Base-by-base conservation (phyloP, 2,329 filamentous ascomycete species). In the Trichophyton mentagrophytes region DNA sequence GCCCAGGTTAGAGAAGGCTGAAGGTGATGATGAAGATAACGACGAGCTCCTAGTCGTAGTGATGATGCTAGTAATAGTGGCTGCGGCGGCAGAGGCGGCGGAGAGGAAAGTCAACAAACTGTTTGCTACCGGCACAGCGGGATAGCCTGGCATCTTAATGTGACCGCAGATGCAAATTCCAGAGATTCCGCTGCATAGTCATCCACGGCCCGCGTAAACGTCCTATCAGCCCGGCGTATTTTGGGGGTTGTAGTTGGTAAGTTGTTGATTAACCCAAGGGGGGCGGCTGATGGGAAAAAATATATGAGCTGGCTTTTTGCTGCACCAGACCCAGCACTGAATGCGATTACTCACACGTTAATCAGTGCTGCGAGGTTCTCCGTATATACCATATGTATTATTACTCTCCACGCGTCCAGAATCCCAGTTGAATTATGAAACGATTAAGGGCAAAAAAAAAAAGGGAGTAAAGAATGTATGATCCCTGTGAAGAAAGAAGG, bases 101-200 rank as follows among this genome's bases (percentile, higher is more conserved):
- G 49, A 25, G 13, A 27, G 33, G 6, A 27, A 9, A 55, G 49
- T 27, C 49, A 55, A 55, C 49, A 55, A 55, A 55, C 49, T 36
- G 49, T 55, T 55, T 55, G 49, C 49, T 55, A 55, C 30, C 49
- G 25, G n/a, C 49, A n/a, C 49, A 36, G 49, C 49, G 25, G 49
- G 15, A 55, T 55, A 55, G 49, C 27, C 33, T 55, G 30, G 49
- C 49, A 55, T 55, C 13, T 55, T 55, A 55, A n/a, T 22, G 47
- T 53, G 13, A 36, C 49, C 25, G 49, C 49, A 55, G 30, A n/a
- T 27, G 49, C 30, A 55, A 36, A n/a, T 11, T 25, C 49, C 49
- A 55, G 49, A 55, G 25, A 25, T 33, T 36, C 49, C 49, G 49
- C 49, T 55, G 49, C 49, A 55, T 55, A 55, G 49, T 55, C 49